These are phyloP conservation scores for Arctostaphylos glauca DNA, from an alignment of 148 eudicot genomes.

Conservation along the genomic window DNA sequence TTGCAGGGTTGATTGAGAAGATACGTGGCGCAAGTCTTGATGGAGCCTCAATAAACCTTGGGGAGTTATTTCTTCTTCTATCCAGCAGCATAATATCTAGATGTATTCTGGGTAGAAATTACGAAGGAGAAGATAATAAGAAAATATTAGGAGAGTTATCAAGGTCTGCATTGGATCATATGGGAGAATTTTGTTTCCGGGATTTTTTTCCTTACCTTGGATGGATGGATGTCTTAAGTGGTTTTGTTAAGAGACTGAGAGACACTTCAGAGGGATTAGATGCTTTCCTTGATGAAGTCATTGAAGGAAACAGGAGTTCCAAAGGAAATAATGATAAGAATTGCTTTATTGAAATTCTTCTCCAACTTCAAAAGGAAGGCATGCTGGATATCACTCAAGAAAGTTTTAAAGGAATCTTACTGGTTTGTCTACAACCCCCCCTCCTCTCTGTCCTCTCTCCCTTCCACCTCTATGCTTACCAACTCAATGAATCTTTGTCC, in stretches of 20 bases:
- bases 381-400: background rate
- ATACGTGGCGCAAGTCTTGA: background rate
- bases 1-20: background rate
- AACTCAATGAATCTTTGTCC: background rate
- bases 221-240: constrained; percentile 1
- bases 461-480: too few relatives aligned
- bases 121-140: background rate
- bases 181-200: background rate
- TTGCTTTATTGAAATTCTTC: background rate
- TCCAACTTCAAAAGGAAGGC: background rate
- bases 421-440: background rate
- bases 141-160: background rate
- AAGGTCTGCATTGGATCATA: background rate
- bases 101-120: background rate
- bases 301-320: background rate
- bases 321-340: background rate
- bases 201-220: background rate
- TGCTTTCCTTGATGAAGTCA: background rate
- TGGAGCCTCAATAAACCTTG: background rate
- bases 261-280: background rate
- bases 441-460: too few relatives aligned
- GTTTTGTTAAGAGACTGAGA: background rate
- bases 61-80: background rate
- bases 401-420: background rate
- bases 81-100: background rate